These are phyloP conservation scores for Colletotrichum chlorophyti DNA, from an alignment of 2,329 filamentous ascomycete species.

Conservation along the genomic window DNA sequence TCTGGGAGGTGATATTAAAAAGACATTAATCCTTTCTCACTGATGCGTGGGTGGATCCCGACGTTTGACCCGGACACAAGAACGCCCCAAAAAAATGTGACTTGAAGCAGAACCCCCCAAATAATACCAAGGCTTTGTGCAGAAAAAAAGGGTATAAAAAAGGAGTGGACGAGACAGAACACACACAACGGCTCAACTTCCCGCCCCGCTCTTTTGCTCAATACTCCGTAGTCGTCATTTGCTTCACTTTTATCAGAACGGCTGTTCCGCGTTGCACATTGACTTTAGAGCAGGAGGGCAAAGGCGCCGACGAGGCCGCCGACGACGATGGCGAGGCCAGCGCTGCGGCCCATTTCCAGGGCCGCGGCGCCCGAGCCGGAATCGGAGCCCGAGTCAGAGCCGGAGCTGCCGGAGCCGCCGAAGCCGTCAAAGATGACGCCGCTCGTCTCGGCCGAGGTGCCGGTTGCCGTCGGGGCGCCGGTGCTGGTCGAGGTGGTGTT, in stretches of 20 bases:
- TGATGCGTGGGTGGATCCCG: background rate
- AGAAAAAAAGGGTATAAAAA: slow-evolving; percentile 20
- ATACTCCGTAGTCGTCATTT: background rate
- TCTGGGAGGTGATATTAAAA: slow-evolving; percentile 13
- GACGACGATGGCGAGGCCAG: slow-evolving; percentile 46
- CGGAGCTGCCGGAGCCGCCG: slow-evolving; percentile 23
- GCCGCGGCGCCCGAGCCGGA: slow-evolving; percentile 36
- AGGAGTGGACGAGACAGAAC: slow-evolving; percentile 22
- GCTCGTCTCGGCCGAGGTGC: slow-evolving; percentile 38
- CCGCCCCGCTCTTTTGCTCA: background rate
- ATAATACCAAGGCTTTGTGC: slow-evolving; percentile 27
- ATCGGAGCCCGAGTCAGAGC: slow-evolving; percentile 18
- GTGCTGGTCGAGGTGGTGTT: slow-evolving; percentile 61
- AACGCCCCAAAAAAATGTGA: too few relatives aligned
- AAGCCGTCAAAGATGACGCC: slow-evolving; percentile 46
- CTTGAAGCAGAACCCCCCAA: too few relatives aligned
- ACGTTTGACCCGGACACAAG: background rate
- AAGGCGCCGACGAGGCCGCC: slow-evolving; percentile 48
- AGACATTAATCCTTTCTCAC: slow-evolving; percentile 19
- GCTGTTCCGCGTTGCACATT: background rate
- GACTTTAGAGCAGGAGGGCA: slow-evolving; percentile 40
- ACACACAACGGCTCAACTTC: background rate
- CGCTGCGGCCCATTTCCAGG: slow-evolving; percentile 43
- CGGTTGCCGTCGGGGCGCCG: slow-evolving; percentile 47
- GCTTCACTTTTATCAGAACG: too few relatives aligned